Base-by-base conservation (phyloP, 257 asterid species). In the Asclepias syriaca region DNA sequence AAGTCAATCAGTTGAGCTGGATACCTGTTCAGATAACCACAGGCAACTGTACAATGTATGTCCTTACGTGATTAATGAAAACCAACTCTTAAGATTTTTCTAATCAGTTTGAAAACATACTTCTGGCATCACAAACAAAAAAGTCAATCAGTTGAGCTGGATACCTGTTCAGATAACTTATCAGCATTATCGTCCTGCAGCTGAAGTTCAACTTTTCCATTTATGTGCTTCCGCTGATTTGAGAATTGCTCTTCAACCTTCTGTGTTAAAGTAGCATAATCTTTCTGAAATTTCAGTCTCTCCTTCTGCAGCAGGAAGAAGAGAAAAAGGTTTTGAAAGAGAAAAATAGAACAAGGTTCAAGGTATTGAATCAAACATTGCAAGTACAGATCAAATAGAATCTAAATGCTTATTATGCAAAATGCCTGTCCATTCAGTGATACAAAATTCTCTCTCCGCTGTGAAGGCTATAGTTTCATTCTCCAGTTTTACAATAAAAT, bases 171-270 rank as follows among this genome's bases (percentile, higher is more conserved):
- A 58, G 71, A 50, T 19, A 72, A 61, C 75, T 80, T 74, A 70
- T 71, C 78, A 69, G 16, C 78, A 73, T 71, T 81, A 71, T 81
- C 75, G 57, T 82, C 79, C 66, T 77, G 77, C 40, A 49, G 73
- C 69, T 70, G 76, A 75, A 77, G 66, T 72, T 82, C 83, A 77
- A 72, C 81, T 80, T 79, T 73, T 66, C 69, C 77, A 34, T 85
- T 84, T 67, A 76, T 86, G 21, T 65, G 79, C 80, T 77, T 88
- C 77, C 81, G 85, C 77, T 84, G 88, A 61, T 84, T 71, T 11
- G 70, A 69, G 66, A 81, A 76, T 83, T 88, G 91, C 84, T 87
- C 90, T 77, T 87, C 87, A 40, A 85, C 88, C 81, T 77, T 85
- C 84, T 83, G 82, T 54, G 81, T 71, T 29, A 87, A 87, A 37